phyloP scores from a whole-genome alignment of 2,329 filamentous ascomycete genomes.

The Colletotrichum agaves region DNA sequence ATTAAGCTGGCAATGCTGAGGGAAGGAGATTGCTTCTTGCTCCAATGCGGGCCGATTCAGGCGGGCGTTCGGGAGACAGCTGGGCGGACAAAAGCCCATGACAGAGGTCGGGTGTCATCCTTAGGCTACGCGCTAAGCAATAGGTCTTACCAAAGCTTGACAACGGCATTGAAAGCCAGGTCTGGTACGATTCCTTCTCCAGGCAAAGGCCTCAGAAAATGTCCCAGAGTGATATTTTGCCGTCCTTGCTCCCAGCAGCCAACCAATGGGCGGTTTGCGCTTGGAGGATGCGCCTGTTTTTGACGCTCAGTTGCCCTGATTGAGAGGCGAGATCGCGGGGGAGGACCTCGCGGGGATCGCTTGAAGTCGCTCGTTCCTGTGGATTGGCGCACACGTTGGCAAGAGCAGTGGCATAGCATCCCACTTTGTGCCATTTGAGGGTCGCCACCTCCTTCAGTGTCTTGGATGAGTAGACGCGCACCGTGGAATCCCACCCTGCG shows the following conservation, averaged over 20 bases:
- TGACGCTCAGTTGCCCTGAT: constrained; percentile 59
- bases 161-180: background rate
- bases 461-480: constrained; percentile 84
- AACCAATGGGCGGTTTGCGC: constrained; percentile 85
- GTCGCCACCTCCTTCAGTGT: constrained; percentile 89
- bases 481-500: constrained; percentile 88
- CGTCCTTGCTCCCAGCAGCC: constrained; percentile 91
- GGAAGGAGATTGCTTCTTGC: background rate
- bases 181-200: background rate
- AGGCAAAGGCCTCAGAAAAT: constrained; percentile 72
- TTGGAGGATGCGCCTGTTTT: constrained; percentile 70
- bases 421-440: constrained; percentile 92
- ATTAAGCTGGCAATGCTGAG: background rate
- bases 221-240: constrained; percentile 95
- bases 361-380: constrained; percentile 19
- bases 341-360: constrained; percentile 5
- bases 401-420: constrained; percentile 86
- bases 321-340: constrained; percentile 23
- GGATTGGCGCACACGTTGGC: constrained; percentile 52
- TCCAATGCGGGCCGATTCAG: background rate
- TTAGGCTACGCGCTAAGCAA: constrained; percentile 13
- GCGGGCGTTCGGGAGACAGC: background rate
- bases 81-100: background rate
- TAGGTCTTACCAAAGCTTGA: constrained; percentile 22
- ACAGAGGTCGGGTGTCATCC: constrained; percentile 7